A percentile compares a stretch with the other conserved stretches of the same genome.
phyloP scores from a whole-genome alignment of 176 grass and related monocot species.

The Dendrocalamus sinicus region DNA sequence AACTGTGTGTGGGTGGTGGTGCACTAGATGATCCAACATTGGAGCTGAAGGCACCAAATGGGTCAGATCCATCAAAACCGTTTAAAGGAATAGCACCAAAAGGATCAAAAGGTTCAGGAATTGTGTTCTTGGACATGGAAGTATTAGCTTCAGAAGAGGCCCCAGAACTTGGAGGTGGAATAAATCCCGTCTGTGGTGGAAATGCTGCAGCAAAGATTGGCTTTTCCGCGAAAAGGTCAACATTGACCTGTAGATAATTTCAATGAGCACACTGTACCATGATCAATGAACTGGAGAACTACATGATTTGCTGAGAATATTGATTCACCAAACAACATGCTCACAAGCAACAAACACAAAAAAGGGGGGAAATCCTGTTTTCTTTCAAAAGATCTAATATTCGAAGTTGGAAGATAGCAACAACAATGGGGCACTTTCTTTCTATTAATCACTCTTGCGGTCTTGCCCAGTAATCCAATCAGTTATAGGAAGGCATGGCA shows the following conservation, averaged over 20 bases:
- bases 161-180: constrained; percentile 64
- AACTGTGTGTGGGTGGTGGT: constrained; percentile 42
- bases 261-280: constrained; percentile 27
- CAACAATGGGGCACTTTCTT: not conserved
- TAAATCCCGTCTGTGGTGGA: constrained; percentile 42
- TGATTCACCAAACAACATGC: not conserved
- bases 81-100: constrained; percentile 84
- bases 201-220: constrained; percentile 56
- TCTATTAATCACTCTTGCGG: not conserved
- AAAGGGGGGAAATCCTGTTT: not conserved
- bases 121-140: constrained; percentile 42
- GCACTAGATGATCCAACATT: constrained; percentile 48
- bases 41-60: constrained; percentile 75
- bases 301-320: constrained; percentile 5
- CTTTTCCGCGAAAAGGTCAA: constrained; percentile 61
- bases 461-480: not conserved
- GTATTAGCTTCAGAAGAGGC: constrained; percentile 50
- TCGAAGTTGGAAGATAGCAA: constrained; percentile 12
- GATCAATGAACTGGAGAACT: constrained; percentile 29
- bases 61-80: constrained; percentile 73
- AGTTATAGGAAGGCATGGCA: constrained; percentile 17
- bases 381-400: constrained; percentile 2
- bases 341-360: not conserved
- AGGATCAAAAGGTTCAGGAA: constrained; percentile 75
- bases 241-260: constrained; percentile 60